Percentiles rank a stretch among this genome's conserved stretches.
These are phyloP conservation scores for Aureobasidium namibiae DNA, from an alignment of 2,329 filamentous ascomycete species.

Conservation along the genomic window DNA sequence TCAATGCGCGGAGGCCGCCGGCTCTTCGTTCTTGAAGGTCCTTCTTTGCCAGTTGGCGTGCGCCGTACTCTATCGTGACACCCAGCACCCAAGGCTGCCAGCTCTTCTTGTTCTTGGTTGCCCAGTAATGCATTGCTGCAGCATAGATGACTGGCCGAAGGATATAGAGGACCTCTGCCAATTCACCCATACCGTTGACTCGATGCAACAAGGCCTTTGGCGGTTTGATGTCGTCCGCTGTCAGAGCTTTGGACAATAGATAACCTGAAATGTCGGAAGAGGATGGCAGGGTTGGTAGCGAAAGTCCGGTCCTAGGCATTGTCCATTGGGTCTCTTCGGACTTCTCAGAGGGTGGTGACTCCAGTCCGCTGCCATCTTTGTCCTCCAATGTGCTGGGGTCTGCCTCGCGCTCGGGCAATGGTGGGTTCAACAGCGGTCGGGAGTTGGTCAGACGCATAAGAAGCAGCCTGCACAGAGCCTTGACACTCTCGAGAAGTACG, in stretches of 20 bases:
- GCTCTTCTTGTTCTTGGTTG: slow-evolving; percentile 64
- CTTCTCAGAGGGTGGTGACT: slow-evolving; percentile 33
- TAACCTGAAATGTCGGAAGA: slow-evolving; percentile 78
- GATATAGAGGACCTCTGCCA: slow-evolving; percentile 88
- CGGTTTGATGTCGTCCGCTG: slow-evolving; percentile 92
- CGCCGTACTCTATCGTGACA: slow-evolving; percentile 75
- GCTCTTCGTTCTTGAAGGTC: slow-evolving; percentile 56
- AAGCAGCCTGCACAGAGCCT: slow-evolving; percentile 74
- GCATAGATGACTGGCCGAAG: slow-evolving; percentile 83
- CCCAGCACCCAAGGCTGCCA: slow-evolving; percentile 93
- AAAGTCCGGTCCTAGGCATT: slow-evolving; percentile 91
- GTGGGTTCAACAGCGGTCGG: slow-evolving; percentile 72
- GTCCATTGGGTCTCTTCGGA: slow-evolving; percentile 52
- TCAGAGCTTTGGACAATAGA: slow-evolving; percentile 81
- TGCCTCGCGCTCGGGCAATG: slow-evolving; percentile 76
- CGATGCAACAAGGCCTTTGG: slow-evolving; percentile 79
- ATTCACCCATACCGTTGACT: slow-evolving; percentile 62
- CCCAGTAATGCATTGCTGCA: slow-evolving; percentile 65
- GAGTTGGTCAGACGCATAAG: slow-evolving; percentile 76
- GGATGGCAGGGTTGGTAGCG: slow-evolving; percentile 73
- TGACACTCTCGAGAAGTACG: slow-evolving; percentile 74
- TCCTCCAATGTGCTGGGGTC: slow-evolving; percentile 56
- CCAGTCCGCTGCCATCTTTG: slow-evolving; percentile 37
- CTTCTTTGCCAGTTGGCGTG: slow-evolving; percentile 70
- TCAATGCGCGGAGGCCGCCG: slow-evolving; percentile 66